Evolutionary conservation across 805 yeast genomes (phyloP).

Genomic region (Maudiozyma pseudohumilis): DNA sequence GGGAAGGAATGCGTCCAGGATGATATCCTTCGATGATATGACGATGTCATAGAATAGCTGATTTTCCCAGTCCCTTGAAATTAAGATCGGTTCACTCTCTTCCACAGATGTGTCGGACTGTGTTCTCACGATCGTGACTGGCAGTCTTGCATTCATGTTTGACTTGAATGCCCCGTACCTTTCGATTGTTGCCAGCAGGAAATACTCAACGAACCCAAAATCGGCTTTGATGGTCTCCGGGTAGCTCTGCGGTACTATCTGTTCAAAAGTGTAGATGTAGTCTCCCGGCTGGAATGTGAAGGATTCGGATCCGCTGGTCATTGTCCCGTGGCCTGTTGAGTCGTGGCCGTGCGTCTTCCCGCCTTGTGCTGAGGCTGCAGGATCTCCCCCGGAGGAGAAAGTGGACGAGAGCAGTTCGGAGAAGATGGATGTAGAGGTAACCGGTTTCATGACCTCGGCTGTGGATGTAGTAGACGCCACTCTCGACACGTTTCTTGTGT

Average conservation of each 20-base stretch:
- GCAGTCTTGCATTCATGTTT: slow-evolving; percentile 52
- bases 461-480: neutral
- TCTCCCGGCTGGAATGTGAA: slow-evolving; percentile 74
- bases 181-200: slow-evolving; percentile 57
- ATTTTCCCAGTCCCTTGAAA: slow-evolving; percentile 89
- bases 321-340: neutral
- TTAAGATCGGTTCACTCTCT: slow-evolving; percentile 87
- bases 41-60: slow-evolving; percentile 82
- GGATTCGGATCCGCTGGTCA: slow-evolving; percentile 10
- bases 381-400: slow-evolving; percentile 4
- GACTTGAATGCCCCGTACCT: slow-evolving; percentile 82
- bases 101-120: slow-evolving; percentile 74
- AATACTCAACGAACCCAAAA: slow-evolving; percentile 71
- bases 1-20: slow-evolving; percentile 76
- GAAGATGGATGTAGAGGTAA: slow-evolving; percentile 18
- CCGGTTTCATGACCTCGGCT: neutral
- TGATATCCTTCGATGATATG: slow-evolving; percentile 80
- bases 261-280: slow-evolving; percentile 85
- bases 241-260: slow-evolving; percentile 66
- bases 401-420: slow-evolving; percentile 19
- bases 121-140: slow-evolving; percentile 60
- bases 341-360: neutral
- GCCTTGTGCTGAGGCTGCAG: neutral
- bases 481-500: neutral
- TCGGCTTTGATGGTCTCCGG: slow-evolving; percentile 76